phyloP scores from a whole-genome alignment of 371 early-diverging fungal genomes.

The Polyrhizophydium stewartii region DNA sequence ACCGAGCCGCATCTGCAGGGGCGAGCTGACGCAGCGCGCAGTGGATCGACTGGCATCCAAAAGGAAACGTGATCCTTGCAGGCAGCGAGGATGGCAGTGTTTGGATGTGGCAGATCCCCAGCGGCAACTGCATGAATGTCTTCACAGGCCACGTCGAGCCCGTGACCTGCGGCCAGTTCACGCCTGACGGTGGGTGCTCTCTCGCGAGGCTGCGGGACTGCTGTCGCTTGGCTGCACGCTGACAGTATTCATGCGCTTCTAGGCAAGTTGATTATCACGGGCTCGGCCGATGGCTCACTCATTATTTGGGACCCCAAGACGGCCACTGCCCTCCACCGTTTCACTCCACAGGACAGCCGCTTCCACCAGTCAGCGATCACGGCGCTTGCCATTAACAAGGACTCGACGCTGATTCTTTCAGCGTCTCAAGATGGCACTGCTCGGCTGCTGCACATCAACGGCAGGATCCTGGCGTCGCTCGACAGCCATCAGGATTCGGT shows the following conservation, averaged over 20 bases:
- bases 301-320: constrained; percentile 93
- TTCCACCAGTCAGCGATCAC: constrained; percentile 80
- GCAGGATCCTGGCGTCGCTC: constrained; percentile 68
- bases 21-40: constrained; percentile 7
- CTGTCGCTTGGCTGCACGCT: not conserved
- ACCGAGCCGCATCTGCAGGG: too few species aligned
- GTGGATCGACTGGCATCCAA: constrained; percentile 96
- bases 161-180: constrained; percentile 84
- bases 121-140: constrained; percentile 87
- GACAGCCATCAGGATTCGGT: constrained; percentile 74
- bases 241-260: not conserved
- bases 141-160: constrained; percentile 84
- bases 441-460: constrained; percentile 67
- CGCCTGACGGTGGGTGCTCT: constrained; percentile 67
- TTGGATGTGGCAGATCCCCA: constrained; percentile 95
- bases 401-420: constrained; percentile 72
- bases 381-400: constrained; percentile 66
- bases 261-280: constrained; percentile 74
- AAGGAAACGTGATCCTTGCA: constrained; percentile 83
- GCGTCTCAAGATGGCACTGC: constrained; percentile 79
- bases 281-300: constrained; percentile 78
- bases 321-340: constrained; percentile 53
- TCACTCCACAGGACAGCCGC: constrained; percentile 73
- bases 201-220: not conserved
- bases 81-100: constrained; percentile 84